Evolutionary conservation across 2,329 filamentous ascomycete genomes (phyloP), one percentile per base, ranked within the genome.

Genomic region (Plectosphaerella sp.): DNA sequence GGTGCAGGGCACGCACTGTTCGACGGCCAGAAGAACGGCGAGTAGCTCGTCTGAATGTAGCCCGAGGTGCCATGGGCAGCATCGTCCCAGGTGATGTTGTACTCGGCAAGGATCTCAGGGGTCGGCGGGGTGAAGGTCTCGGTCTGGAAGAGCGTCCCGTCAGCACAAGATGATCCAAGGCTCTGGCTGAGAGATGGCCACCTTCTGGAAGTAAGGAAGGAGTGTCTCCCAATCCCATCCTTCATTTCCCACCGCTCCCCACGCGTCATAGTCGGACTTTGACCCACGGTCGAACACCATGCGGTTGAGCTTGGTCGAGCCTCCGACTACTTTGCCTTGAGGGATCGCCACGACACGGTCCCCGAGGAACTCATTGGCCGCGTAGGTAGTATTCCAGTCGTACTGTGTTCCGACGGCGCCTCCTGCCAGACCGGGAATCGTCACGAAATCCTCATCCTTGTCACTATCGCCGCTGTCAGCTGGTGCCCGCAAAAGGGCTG

Each of bases 211-310:
- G 46, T 66, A 67, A 6, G 64, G 57, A 3, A 66, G 48, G 14
- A 71, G 58, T 3, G 51, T 59, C n/a, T 66, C 59, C 64, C 69
- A 73, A 3, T 64, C 65, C 71, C 71, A 73, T 0, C 67, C 61
- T 0, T 60, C 54, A 25, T 72, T 72, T 0, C 69, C 70, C 1
- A 72, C 54, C 0, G 57, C 59, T 39, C 66, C 67, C 71, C 71
- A 73, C 3, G 64, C 60, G 43, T 72, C 60, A 41, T 67, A 67
- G 37, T 66, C 64, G 2, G 55, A 53, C 0, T 56, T 53, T 1
- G 64, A 62, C 1, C 62, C 64, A 2, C 64, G 58, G n/a, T 64
- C 60, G 22, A 62, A 65, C 20, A 55, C 60, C 65, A 68, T 67
- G 12, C 61, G 59, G 36, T 68, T 68, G 20, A 68, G 57, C 4